These are phyloP conservation scores for Botrytis tulipae DNA, from an alignment of 2,329 filamentous ascomycete genomes.

Conservation along the genomic window DNA sequence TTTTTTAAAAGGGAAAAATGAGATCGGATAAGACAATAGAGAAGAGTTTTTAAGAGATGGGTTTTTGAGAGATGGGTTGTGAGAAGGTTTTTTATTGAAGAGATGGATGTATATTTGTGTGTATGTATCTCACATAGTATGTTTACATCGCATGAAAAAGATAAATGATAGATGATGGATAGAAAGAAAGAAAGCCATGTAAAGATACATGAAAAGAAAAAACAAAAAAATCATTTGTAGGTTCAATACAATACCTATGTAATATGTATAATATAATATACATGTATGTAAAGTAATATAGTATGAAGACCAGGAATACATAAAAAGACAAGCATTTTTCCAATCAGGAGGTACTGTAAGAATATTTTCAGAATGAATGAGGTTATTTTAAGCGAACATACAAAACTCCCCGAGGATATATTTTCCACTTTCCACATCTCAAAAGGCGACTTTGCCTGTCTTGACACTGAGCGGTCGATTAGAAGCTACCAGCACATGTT, in stretches of 20 bases:
- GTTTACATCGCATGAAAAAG: rapidly evolving
- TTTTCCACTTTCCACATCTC: background rate
- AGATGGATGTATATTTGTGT: too few relatives aligned
- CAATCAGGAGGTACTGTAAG: too few relatives aligned
- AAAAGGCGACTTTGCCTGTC: slow-evolving; percentile 2
- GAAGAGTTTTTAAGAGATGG: too few relatives aligned
- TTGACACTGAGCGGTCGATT: background rate
- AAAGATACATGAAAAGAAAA: background rate
- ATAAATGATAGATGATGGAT: too few relatives aligned
- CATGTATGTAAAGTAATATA: too few relatives aligned
- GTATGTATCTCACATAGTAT: background rate
- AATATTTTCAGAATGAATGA: too few relatives aligned
- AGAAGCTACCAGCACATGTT: background rate
- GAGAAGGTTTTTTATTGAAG: too few relatives aligned
- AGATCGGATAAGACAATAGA: too few relatives aligned
- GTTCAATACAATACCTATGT: too few relatives aligned
- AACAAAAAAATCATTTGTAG: background rate
- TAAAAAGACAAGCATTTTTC: background rate
- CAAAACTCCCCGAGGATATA: rapidly evolving
- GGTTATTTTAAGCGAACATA: background rate
- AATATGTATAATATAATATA: too few relatives aligned
- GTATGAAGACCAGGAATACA: rapidly evolving
- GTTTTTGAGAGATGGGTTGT: too few relatives aligned
- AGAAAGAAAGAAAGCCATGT: rapidly evolving
- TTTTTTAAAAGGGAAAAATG: too few relatives aligned